phyloP scores from a whole-genome alignment of 148 eudicot genomes.

The Camellia sinensis region DNA sequence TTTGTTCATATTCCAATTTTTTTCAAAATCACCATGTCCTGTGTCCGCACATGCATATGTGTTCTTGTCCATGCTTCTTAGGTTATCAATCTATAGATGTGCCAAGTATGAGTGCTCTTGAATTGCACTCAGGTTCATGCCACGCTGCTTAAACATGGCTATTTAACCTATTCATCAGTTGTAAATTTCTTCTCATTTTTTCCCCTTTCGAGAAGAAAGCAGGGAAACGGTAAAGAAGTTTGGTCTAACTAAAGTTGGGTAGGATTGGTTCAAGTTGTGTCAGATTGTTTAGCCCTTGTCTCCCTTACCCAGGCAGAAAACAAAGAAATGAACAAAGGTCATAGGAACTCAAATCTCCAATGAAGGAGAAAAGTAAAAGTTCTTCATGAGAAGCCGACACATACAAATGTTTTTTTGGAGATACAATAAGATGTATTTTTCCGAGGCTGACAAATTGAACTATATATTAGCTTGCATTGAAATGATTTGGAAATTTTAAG shows the following conservation, averaged over 20 bases:
- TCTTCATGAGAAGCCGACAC: background rate
- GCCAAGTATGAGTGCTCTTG: background rate
- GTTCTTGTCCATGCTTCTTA: background rate
- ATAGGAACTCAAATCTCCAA: background rate
- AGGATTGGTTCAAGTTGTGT: background rate
- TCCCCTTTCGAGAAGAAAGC: background rate
- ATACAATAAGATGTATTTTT: background rate
- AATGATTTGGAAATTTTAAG: background rate
- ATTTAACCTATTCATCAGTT: background rate
- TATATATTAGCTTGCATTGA: background rate
- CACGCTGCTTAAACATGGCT: background rate
- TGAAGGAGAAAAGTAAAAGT: background rate
- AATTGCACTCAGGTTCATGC: background rate
- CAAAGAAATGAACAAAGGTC: background rate
- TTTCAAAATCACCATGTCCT: background rate
- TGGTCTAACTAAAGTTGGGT: background rate
- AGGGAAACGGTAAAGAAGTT: background rate
- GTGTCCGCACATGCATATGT: background rate
- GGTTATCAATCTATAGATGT: background rate
- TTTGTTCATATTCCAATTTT: no score
- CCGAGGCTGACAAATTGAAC: slow-evolving; percentile 6
- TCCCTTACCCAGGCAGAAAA: background rate
- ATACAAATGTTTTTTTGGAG: background rate
- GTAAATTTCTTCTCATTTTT: background rate
- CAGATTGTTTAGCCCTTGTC: background rate